phyloP scores from a whole-genome alignment of 2,329 filamentous ascomycete genomes.

The Aspergillus amoenus region DNA sequence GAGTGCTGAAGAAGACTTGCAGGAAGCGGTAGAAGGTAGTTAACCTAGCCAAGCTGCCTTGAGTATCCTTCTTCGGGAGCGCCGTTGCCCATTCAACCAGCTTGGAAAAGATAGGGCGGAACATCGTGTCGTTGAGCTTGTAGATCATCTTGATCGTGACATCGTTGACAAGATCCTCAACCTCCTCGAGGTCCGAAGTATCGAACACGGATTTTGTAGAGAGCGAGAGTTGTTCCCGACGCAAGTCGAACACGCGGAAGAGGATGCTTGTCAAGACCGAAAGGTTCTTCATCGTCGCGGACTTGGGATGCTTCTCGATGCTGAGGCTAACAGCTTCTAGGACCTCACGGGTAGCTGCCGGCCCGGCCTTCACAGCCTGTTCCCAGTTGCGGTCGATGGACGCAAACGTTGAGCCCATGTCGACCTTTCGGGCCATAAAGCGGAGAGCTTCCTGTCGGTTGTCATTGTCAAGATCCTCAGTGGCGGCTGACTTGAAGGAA shows the following conservation, averaged over 20 bases:
- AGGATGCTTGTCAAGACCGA: slow-evolving; percentile 64
- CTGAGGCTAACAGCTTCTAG: slow-evolving; percentile 68
- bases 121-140: slow-evolving; percentile 92
- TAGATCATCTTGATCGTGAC: slow-evolving; percentile 86
- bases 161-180: slow-evolving; percentile 67
- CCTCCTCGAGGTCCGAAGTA: slow-evolving; percentile 49
- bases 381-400: slow-evolving; percentile 72
- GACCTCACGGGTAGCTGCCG: slow-evolving; percentile 66
- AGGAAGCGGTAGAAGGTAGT: slow-evolving; percentile 82
- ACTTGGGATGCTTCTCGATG: slow-evolving; percentile 76
- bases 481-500: slow-evolving; percentile 69
- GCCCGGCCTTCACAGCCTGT: slow-evolving; percentile 61
- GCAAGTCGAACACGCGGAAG: slow-evolving; percentile 53
- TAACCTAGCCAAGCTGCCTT: slow-evolving; percentile 61
- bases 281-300: slow-evolving; percentile 73
- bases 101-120: slow-evolving; percentile 84
- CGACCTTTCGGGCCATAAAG: slow-evolving; percentile 73
- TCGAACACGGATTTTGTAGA: slow-evolving; percentile 42
- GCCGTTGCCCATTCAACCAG: slow-evolving; percentile 78
- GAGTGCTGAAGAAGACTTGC: slow-evolving; percentile 73
- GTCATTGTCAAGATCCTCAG: slow-evolving; percentile 61
- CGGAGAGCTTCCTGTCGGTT: slow-evolving; percentile 68
- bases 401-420: slow-evolving; percentile 73
- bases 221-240: slow-evolving; percentile 38
- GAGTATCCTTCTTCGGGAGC: slow-evolving; percentile 61